Percentiles rank a stretch among this genome's conserved stretches.
These are phyloP conservation scores for Plectranthus barbatus DNA, from an alignment of 257 asterid genomes.

Conservation along the genomic window DNA sequence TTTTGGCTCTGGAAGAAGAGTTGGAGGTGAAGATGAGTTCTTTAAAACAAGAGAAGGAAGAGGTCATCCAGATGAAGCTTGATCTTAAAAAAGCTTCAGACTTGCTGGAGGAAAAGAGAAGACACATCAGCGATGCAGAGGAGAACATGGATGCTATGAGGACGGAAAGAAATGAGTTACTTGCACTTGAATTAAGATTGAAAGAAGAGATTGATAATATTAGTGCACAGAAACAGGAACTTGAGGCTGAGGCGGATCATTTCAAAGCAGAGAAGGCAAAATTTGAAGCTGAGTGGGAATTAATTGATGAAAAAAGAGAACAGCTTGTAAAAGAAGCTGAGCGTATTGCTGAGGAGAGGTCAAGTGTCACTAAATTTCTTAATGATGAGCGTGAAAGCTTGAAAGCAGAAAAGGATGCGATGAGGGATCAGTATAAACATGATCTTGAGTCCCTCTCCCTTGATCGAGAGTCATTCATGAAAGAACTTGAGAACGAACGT, in stretches of 20 bases:
- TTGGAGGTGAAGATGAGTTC: conserved; percentile 34
- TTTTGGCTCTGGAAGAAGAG: conserved; percentile 45
- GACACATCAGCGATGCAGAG: conserved; percentile 43
- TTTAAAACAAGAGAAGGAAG: conserved; percentile 52
- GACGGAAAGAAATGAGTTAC: conserved; percentile 66
- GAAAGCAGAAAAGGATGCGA: conserved; percentile 57
- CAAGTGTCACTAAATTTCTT: conserved; percentile 49
- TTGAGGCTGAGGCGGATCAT: conserved; percentile 69
- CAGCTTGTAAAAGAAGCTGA: conserved; percentile 70
- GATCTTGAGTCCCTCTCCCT: conserved; percentile 68
- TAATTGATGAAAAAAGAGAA: conserved; percentile 82
- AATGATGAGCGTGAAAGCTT: conserved; percentile 75
- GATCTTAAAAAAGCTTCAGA: conserved; percentile 55
- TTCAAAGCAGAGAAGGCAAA: conserved; percentile 75
- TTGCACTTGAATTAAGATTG: conserved; percentile 60
- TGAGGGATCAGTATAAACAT: conserved; percentile 56
- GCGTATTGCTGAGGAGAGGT: conserved; percentile 70
- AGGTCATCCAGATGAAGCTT: conserved; percentile 35
- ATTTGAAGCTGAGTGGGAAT: conserved; percentile 90
- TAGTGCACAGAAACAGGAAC: conserved; percentile 64
- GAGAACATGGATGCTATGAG: conserved; percentile 63
- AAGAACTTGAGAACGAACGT: conserved; percentile 62
- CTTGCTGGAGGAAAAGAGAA: conserved; percentile 55
- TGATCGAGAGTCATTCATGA: conserved; percentile 70
- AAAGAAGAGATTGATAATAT: conserved; percentile 86